Percentiles rank a stretch among this genome's conserved stretches.
These are phyloP conservation scores for Phytophthora boehmeriae DNA, from an alignment of 352 stramenopile genomes.

Conservation along the genomic window DNA sequence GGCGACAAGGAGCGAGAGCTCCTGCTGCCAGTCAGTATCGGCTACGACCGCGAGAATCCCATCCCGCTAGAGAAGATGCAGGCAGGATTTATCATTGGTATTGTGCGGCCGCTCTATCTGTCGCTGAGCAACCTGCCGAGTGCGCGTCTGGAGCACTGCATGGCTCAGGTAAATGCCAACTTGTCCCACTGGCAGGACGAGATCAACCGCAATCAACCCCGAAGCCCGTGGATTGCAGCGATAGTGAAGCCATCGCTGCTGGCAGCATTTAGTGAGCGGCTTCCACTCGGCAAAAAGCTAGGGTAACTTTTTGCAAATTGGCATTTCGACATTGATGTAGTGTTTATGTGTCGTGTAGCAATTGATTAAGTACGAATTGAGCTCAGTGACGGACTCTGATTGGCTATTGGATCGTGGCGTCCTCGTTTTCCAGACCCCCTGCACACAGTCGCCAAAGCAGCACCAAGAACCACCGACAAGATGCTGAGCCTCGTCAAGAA, in stretches of 20 bases:
- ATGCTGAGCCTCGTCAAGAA: conserved; percentile 87
- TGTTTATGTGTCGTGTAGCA: too few relatives aligned
- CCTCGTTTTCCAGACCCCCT: conserved; percentile 7
- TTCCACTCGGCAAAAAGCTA: conserved; percentile 22
- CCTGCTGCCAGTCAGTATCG: conserved; percentile 85
- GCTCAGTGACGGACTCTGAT: not conserved
- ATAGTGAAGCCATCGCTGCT: not conserved
- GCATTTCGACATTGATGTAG: too few relatives aligned
- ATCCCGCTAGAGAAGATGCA: conserved; percentile 91
- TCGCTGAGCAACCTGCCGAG: conserved; percentile 60
- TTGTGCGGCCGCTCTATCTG: conserved; percentile 83
- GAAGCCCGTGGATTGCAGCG: conserved; percentile 9
- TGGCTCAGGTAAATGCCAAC: conserved; percentile 72
- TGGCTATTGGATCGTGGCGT: not conserved
- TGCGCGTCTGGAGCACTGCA: conserved; percentile 60
- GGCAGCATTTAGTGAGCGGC: not conserved
- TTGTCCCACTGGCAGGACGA: conserved; percentile 72
- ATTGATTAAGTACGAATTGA: too few relatives aligned
- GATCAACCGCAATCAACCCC: conserved; percentile 50
- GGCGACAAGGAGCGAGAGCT: conserved; percentile 93
- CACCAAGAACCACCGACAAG: conserved; percentile 23
- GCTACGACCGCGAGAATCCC: conserved; percentile 89
- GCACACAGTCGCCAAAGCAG: conserved; percentile 18
- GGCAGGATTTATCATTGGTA: conserved; percentile 94
- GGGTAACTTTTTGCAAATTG: too few relatives aligned